Conservation (phyloP, 306 rosid genomes). For the Cucumis hystrix region DNA sequence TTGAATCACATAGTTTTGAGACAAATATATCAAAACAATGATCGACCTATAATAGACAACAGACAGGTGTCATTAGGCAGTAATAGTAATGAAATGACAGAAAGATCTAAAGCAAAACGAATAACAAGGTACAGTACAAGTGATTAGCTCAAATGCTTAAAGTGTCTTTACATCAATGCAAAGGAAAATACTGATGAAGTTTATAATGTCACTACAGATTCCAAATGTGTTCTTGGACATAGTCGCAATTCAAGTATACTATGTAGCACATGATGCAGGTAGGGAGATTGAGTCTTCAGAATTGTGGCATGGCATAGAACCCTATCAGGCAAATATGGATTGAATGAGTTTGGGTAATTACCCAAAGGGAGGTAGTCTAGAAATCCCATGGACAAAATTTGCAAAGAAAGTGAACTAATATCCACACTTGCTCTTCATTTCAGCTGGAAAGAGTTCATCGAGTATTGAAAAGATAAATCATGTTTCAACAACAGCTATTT, state of each 20-base stretch:
- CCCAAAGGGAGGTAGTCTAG: neutral
- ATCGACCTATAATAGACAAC: constrained; percentile 45
- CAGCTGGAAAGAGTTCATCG: neutral
- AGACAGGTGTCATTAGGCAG: neutral
- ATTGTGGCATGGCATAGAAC: neutral
- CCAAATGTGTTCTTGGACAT: neutral
- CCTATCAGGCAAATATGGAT: neutral
- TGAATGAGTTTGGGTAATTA: neutral
- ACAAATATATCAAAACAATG: constrained; percentile 91
- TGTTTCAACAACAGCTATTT: neutral
- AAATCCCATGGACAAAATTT: neutral
- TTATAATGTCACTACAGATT: neutral
- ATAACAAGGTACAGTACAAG: neutral
- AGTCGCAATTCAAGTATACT: neutral
- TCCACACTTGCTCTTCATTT: neutral
- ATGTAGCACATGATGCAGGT: neutral
- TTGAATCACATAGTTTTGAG: constrained; percentile 61
- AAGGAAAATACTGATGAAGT: neutral
- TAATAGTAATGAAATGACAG: neutral
- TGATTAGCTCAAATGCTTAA: neutral
- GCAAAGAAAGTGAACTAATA: neutral
- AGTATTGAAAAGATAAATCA: neutral
- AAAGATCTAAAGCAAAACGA: neutral
- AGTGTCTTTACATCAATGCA: neutral
- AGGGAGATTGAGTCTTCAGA: neutral